phyloP scores from a whole-genome alignment of 352 stramenopile species.

The Phytophthora tubulina region DNA sequence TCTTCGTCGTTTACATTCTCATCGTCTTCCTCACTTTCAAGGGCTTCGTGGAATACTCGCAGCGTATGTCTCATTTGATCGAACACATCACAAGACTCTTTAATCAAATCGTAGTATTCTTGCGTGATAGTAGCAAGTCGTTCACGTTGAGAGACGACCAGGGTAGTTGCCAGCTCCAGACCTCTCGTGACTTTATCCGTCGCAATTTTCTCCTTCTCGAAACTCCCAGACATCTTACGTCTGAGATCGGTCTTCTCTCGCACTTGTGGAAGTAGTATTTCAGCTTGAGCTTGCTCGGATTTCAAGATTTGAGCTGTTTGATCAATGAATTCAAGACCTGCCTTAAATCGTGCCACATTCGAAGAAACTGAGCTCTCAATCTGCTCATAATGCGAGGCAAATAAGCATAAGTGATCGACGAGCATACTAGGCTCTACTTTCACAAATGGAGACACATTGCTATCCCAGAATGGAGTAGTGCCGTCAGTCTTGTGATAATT shows the following conservation, averaged over 20 bases:
- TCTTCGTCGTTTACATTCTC: not conserved
- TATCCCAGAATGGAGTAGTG: slow-evolving; percentile 2
- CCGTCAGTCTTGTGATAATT: not conserved
- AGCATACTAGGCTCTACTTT: slow-evolving; percentile 59
- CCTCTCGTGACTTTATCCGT: slow-evolving; percentile 57
- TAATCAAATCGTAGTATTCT: slow-evolving; percentile 66
- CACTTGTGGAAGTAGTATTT: slow-evolving; percentile 64
- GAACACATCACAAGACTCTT: slow-evolving; percentile 45
- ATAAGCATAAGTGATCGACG: slow-evolving; percentile 64
- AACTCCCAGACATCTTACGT: slow-evolving; percentile 64
- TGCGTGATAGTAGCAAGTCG: slow-evolving; percentile 52
- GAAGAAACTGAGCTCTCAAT: slow-evolving; percentile 43
- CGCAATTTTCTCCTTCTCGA: slow-evolving; percentile 67
- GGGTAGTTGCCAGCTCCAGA: slow-evolving; percentile 56
- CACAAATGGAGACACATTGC: slow-evolving; percentile 23
- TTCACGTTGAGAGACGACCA: slow-evolving; percentile 48
- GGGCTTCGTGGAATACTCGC: slow-evolving; percentile 41
- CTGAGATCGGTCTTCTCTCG: slow-evolving; percentile 50
- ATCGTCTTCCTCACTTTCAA: slow-evolving; percentile 32
- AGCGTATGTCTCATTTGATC: slow-evolving; percentile 36
- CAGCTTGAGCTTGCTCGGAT: slow-evolving; percentile 58
- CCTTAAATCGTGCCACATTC: slow-evolving; percentile 46
- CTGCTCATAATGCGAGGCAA: slow-evolving; percentile 41
- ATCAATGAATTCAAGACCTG: slow-evolving; percentile 63
- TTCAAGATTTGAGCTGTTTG: slow-evolving; percentile 60